These are phyloP conservation scores for Pyrenophora graminea DNA, from an alignment of 2,329 filamentous ascomycete genomes.

Conservation along the genomic window DNA sequence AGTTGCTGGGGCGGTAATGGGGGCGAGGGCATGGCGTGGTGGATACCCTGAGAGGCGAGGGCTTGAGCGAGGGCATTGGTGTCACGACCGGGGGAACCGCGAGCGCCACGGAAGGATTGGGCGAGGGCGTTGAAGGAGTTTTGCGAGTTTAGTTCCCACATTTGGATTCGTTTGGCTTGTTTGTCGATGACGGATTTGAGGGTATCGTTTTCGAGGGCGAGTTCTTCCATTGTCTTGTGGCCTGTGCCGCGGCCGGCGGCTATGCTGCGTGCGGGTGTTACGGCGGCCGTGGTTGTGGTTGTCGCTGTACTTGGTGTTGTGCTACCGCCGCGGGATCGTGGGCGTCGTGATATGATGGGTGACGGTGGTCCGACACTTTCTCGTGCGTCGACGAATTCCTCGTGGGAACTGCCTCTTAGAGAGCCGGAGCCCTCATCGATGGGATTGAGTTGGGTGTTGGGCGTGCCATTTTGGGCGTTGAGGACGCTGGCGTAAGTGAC, in stretches of 20 bases:
- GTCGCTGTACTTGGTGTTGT: no score
- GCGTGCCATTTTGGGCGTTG: constrained; percentile 41
- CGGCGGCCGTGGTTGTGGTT: constrained; percentile 14
- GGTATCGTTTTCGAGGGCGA: constrained; percentile 84
- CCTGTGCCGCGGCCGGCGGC: constrained; percentile 41
- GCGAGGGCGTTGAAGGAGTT: constrained; percentile 83
- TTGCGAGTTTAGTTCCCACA: constrained; percentile 91
- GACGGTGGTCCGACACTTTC: constrained; percentile 63
- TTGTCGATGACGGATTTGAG: constrained; percentile 85
- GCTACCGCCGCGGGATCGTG: constrained; percentile 33
- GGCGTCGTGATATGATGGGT: constrained; percentile 47
- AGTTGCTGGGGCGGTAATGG: constrained; percentile 19
- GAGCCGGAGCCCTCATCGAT: constrained; percentile 48
- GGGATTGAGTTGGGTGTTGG: constrained; percentile 52
- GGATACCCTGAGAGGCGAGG: no score
- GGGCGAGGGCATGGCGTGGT: constrained; percentile 33
- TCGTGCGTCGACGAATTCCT: constrained; percentile 87
- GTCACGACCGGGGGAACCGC: no score
- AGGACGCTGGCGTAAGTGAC: constrained; percentile 92
- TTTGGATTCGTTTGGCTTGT: constrained; percentile 82
- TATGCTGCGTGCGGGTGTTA: constrained; percentile 35
- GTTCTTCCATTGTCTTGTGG: constrained; percentile 80
- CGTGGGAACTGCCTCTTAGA: constrained; percentile 48
- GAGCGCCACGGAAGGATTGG: constrained; percentile 64
- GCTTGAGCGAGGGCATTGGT: no score